Evolutionary conservation across 345 rosid genomes (phyloP), one percentile per base, ranked within the genome.

Genomic region (Bretschneidera sinensis): DNA sequence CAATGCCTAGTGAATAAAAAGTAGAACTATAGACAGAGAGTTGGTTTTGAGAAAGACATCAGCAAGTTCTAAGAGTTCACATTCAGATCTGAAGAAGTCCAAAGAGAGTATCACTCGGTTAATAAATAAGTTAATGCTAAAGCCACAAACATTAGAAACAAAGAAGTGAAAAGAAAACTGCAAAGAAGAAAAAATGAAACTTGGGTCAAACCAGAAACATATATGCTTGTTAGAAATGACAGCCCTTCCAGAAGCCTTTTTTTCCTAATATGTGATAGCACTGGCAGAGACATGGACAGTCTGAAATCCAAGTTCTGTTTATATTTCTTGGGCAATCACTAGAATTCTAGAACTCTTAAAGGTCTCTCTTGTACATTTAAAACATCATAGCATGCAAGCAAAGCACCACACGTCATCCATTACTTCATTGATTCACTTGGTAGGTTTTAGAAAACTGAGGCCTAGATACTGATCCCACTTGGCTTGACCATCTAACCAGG

Each of bases 31-130:
- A n/a, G n/a, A n/a, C n/a, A n/a, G n/a, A n/a, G n/a, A n/a, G n/a
- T n/a, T n/a, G n/a, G n/a, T n/a, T n/a, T n/a, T n/a, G 48, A n/a
- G 59, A 54, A 50, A 61, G 61, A 59, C 49, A 39, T 47, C n/a
- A 15, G 45, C n/a, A n/a, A 17, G 54, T 63, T n/a, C n/a, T 35
- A 54, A n/a, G n/a, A n/a, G n/a, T n/a, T n/a, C n/a, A n/a, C n/a
- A n/a, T n/a, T n/a, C n/a, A n/a, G 34, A 51, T 58, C 35, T 49
- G 43, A 34, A 57, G 43, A 43, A 31, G 10, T 28, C 33, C 33
- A 28, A 45, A 57, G 21, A 62, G 48, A 45, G 34, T 10, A 11
- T 25, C 4, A 28, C 24, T 55, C 34, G 14, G 10, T 28, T 45
- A 45, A n/a, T 45, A 21, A 23, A 49, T 24, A 51, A 25, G 11